Conservation (phyloP, 208 protist genomes). For the Leishmania mexicana region DNA sequence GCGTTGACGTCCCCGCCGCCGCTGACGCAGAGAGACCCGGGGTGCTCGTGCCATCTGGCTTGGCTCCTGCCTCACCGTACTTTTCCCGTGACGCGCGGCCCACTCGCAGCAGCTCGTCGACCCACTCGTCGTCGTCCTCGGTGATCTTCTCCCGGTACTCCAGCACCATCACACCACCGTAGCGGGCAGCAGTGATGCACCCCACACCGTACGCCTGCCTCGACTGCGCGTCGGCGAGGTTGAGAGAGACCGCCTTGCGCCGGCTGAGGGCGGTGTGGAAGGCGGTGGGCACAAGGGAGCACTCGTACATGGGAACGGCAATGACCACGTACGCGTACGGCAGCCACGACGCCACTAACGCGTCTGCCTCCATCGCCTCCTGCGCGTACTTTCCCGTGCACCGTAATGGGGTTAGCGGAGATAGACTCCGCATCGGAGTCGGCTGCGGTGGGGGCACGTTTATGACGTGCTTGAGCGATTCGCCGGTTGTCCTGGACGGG, state of each 20-base stretch:
- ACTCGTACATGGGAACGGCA: constrained; percentile 68
- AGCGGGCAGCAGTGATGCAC: constrained; percentile 59
- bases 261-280: constrained; percentile 41
- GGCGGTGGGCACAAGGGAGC: constrained; percentile 46
- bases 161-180: constrained; percentile 62
- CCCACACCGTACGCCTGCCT: constrained; percentile 57
- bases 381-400: constrained; percentile 26
- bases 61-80: not conserved
- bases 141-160: constrained; percentile 57
- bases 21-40: not conserved
- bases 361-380: constrained; percentile 28
- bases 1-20: not conserved
- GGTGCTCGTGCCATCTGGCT: not conserved
- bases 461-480: constrained; percentile 2
- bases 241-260: constrained; percentile 59
- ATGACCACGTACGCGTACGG: constrained; percentile 63
- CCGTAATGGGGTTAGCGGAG: not conserved
- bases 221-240: constrained; percentile 44
- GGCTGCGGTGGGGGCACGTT: constrained; percentile 8
- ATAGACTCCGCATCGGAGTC: not conserved
- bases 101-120: constrained; percentile 33
- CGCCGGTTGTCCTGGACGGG: not conserved
- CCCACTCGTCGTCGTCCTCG: constrained; percentile 41
- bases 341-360: constrained; percentile 43
- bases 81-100: constrained; percentile 1